phyloP scores from a whole-genome alignment of 2,329 filamentous ascomycete species.

The Gnomoniopsis sp. region DNA sequence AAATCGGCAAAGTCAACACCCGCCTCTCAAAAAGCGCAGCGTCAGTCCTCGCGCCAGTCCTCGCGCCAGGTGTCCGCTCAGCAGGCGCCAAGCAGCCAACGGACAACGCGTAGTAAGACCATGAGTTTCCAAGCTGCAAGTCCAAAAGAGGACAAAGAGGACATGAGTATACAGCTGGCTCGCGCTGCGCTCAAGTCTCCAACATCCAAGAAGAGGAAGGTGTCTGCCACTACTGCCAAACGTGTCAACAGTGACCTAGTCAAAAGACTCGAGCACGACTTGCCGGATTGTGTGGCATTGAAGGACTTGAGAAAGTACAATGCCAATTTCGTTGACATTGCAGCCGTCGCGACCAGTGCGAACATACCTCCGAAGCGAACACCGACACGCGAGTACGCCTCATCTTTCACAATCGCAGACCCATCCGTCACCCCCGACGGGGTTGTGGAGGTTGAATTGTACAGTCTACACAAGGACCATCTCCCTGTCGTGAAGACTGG shows the following conservation, averaged over 20 bases:
- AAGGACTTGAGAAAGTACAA: constrained; percentile 49
- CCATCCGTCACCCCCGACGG: constrained; percentile 47
- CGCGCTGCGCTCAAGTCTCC: constrained; percentile 29
- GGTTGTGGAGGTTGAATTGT: constrained; percentile 54
- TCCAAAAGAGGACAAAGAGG: constrained; percentile 21
- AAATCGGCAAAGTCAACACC: neutral
- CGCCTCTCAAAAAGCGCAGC: constrained; percentile 2
- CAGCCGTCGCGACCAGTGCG: constrained; percentile 51
- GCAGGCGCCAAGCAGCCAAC: constrained; percentile 8
- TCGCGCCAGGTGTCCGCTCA: neutral
- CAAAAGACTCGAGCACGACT: constrained; percentile 42
- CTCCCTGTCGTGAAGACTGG: constrained; percentile 54
- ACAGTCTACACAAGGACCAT: constrained; percentile 54
- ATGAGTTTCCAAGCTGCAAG: constrained; percentile 15
- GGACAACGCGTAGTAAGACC: constrained; percentile 18
- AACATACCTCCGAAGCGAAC: constrained; percentile 50
- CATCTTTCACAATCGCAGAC: constrained; percentile 56
- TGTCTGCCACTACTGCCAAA: constrained; percentile 2
- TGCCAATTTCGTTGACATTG: constrained; percentile 41
- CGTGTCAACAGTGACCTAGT: constrained; percentile 42
- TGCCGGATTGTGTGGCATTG: constrained; percentile 52
- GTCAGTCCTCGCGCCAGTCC: neutral
- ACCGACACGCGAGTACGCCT: constrained; percentile 56
- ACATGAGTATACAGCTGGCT: constrained; percentile 29
- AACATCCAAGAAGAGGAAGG: constrained; percentile 21